Evolutionary conservation across 768 basidiomycete species (phyloP).

Genomic region (Pleurotus eryngii): DNA sequence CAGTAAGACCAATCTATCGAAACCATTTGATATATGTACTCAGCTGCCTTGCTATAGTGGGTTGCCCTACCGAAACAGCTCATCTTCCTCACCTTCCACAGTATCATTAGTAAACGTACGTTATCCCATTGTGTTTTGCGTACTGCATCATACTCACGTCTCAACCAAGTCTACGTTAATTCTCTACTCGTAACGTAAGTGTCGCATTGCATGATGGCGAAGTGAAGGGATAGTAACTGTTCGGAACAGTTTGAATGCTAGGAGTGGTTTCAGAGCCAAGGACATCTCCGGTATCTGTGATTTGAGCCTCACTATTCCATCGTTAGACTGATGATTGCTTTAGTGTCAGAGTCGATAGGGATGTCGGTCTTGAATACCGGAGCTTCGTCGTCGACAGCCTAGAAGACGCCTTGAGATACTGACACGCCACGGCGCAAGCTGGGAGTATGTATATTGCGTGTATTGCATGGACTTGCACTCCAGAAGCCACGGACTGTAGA

Average conservation of each 20-base stretch:
- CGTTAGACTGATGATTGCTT: background rate
- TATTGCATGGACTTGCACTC: background rate
- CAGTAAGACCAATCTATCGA: background rate
- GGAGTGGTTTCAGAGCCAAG: background rate
- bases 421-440: too few species aligned
- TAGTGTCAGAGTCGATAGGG: too few species aligned
- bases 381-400: background rate
- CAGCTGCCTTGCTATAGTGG: background rate
- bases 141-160: background rate
- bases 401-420: too few species aligned
- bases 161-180: background rate
- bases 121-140: background rate
- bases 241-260: background rate
- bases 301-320: background rate
- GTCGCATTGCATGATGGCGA: background rate
- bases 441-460: background rate
- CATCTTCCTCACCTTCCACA: conserved; percentile 5
- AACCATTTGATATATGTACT: background rate
- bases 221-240: background rate
- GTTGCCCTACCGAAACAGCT: background rate
- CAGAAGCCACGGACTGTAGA: background rate
- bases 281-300: background rate
- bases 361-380: background rate
- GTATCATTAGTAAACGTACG: conserved; percentile 3
- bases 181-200: conserved; percentile 11